Evolutionary conservation across 2,329 filamentous ascomycete genomes (phyloP), one percentile per base, ranked within the genome.

Genomic region (Pleurostoma richardsiae): DNA sequence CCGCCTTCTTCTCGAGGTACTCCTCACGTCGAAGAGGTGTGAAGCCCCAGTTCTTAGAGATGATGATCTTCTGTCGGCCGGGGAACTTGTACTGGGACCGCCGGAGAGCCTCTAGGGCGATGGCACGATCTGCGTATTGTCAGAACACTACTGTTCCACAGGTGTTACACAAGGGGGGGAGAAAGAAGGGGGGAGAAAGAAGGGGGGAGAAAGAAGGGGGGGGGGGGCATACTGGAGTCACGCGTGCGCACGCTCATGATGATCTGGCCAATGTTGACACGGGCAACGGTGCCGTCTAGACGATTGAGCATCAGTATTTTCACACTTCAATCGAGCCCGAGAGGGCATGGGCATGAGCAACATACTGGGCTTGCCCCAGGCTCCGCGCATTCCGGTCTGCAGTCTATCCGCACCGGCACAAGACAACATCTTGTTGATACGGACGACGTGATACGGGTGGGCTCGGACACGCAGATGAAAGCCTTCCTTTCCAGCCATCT

Each of bases 361-460:
- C 19, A 19, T 19, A 19, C 19, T 95, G 74, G 94, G 94, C 87
- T 99, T 99, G 71, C 94, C 94, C 86, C 90, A 99, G 65, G 94
- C 94, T 86, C 94, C 94, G 87, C 94, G 92, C 94, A 99, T 99
- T 83, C 94, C 94, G 64, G 94, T 99, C 80, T 99, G 94, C 76
- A 99, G 83, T 87, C 94, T 90, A 97, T 99, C 94, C 86, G 94
- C 94, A 84, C 94, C 94, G 69, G 94, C 94, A 77, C 94, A 99
- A 71, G 94, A 97, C 90, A 99, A 92, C 94, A 99, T 99, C 88
- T 99, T 99, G 90, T 99, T 99, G 91, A 99, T 99, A 79, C 94
- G 94, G 83, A 99, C 88, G 78, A 99, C 94, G 83, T 99, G 94
- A 90, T 89, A 99, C 61, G 94, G 94, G 84, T 99, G 94, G 69